Percentiles rank a stretch among this genome's conserved stretches.
These are phyloP conservation scores for Penicillium sp. DNA, from an alignment of 2,329 filamentous ascomycete species.

Conservation along the genomic window DNA sequence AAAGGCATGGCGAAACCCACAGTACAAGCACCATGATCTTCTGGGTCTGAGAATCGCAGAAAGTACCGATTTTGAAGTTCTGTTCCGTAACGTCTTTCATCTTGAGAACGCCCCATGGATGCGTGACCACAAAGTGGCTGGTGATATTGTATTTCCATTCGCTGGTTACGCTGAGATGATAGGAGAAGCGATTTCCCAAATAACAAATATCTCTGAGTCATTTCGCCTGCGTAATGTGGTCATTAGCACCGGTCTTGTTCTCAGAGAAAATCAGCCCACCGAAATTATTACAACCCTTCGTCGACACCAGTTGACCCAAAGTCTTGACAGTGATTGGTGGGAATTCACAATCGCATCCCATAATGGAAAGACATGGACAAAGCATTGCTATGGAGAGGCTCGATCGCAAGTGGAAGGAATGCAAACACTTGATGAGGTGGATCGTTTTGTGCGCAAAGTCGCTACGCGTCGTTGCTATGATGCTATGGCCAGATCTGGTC, in stretches of 20 bases:
- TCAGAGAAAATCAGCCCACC: slow-evolving; percentile 28
- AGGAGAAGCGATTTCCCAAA: slow-evolving; percentile 25
- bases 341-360: slow-evolving; percentile 31
- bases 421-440: slow-evolving; percentile 1
- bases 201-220: neutral
- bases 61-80: slow-evolving; percentile 18
- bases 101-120: slow-evolving; percentile 37
- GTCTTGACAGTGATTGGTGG: slow-evolving; percentile 27
- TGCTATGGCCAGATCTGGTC: slow-evolving; percentile 16
- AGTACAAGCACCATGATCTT: slow-evolving; percentile 18
- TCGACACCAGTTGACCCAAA: slow-evolving; percentile 16
- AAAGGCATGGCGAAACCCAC: slow-evolving; percentile 9
- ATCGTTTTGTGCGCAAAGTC: slow-evolving; percentile 15
- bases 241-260: neutral
- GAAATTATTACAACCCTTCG: slow-evolving; percentile 27
- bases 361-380: slow-evolving; percentile 24
- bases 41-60: slow-evolving; percentile 15
- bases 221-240: neutral
- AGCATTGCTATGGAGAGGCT: slow-evolving; percentile 31
- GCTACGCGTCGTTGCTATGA: slow-evolving; percentile 16
- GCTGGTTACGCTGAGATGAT: slow-evolving; percentile 30
- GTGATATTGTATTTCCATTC: slow-evolving; percentile 36
- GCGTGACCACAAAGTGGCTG: slow-evolving; percentile 34
- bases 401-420: slow-evolving; percentile 8
- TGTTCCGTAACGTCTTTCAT: slow-evolving; percentile 33